Evolutionary conservation across 257 asterid species (phyloP).

Genomic region (Solanum verrucosum): DNA sequence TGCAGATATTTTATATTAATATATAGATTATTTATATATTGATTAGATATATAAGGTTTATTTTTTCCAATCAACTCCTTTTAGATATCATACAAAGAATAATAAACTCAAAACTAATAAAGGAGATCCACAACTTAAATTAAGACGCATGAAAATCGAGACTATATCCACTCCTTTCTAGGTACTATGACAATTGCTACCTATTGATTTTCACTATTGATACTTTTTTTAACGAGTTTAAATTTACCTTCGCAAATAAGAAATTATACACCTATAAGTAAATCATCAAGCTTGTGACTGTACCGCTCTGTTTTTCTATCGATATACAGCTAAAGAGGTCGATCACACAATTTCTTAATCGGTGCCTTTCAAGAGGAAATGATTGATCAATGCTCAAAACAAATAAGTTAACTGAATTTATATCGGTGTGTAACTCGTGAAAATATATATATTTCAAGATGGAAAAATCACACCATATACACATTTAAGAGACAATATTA

Average conservation of each 20-base stretch:
- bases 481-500: no score
- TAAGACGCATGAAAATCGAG: neutral
- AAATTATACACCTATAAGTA: neutral
- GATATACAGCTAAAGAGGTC: neutral
- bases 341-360: neutral
- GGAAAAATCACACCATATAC: no score
- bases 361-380: neutral
- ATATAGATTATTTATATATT: no score
- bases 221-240: neutral
- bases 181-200: no score
- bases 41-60: no score
- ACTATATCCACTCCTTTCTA: neutral
- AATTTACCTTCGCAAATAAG: neutral
- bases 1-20: no score
- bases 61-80: no score
- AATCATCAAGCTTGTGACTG: neutral
- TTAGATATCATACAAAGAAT: no score
- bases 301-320: neutral
- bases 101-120: no score
- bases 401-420: neutral
- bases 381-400: neutral
- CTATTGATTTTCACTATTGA: neutral
- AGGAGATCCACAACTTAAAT: no score
- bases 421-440: neutral
- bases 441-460: neutral